Evolutionary conservation across 257 asterid genomes (phyloP).

Genomic region (Leptodermis oblonga): DNA sequence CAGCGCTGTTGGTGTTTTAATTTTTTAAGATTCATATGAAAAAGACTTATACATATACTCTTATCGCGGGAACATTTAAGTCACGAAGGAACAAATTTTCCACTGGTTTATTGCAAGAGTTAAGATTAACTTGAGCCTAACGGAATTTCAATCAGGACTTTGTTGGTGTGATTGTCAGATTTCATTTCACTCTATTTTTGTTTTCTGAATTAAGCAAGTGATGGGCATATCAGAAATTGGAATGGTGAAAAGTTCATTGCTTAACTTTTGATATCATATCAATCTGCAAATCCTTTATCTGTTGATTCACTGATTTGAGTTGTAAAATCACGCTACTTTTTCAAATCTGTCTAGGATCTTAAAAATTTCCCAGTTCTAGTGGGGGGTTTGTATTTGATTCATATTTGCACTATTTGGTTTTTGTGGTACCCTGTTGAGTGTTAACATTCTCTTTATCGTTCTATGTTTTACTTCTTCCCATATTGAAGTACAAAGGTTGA

Average conservation of each 20-base stretch:
- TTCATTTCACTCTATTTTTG: not conserved
- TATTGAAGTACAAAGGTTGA: not conserved
- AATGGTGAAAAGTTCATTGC: not conserved
- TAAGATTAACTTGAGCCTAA: not conserved
- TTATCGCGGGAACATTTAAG: not conserved
- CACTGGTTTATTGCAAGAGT: not conserved
- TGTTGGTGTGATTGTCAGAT: not conserved
- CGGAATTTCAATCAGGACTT: not conserved
- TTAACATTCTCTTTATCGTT: not conserved
- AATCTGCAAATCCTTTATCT: not conserved
- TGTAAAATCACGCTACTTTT: not conserved
- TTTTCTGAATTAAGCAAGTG: not conserved
- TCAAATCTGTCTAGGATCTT: not conserved
- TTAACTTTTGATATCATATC: not conserved
- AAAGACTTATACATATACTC: constrained; percentile 19
- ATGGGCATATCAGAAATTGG: not conserved
- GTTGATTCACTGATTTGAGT: not conserved
- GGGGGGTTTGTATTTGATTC: not conserved
- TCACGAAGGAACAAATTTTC: not conserved
- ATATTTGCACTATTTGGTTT: not conserved
- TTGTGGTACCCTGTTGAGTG: not conserved
- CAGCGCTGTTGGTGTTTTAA: not conserved
- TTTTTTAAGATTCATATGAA: not conserved
- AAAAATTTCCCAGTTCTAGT: constrained; percentile 9
- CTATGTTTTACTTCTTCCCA: not conserved